phyloP scores from a whole-genome alignment of 2,329 filamentous ascomycete species.

The Diaporthe citri region DNA sequence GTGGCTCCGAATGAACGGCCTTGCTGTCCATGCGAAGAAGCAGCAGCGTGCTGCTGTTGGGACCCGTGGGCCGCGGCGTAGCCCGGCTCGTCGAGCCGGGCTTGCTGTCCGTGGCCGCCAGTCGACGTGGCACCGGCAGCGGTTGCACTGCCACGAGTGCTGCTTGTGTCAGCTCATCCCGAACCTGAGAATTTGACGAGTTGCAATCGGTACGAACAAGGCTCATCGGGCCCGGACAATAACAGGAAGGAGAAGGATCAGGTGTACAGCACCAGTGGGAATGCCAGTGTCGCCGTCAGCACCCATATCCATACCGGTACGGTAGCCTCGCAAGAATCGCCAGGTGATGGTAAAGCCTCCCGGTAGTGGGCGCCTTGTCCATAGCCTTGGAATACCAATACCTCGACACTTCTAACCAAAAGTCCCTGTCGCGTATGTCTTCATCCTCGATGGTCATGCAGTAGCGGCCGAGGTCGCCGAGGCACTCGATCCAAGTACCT shows the following conservation, averaged over 20 bases:
- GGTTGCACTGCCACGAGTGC: neutral
- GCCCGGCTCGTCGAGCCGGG: too few relatives aligned
- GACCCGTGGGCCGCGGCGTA: neutral
- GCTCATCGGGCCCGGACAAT: neutral
- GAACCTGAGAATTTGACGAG: too few relatives aligned
- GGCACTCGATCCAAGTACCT: slow-evolving; percentile 91
- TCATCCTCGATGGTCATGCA: slow-evolving; percentile 93
- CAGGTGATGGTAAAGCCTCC: slow-evolving; percentile 88
- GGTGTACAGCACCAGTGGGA: neutral
- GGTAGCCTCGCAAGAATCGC: slow-evolving; percentile 78
- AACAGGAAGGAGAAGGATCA: neutral
- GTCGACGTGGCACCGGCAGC: neutral
- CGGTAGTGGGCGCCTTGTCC: slow-evolving; percentile 79
- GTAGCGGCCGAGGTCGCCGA: slow-evolving; percentile 84
- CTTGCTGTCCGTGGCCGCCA: neutral
- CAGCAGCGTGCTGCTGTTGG: neutral
- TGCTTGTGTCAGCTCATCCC: neutral
- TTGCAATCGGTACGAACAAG: neutral
- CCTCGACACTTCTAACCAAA: slow-evolving; percentile 83
- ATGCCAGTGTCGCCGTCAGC: neutral
- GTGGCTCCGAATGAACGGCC: too few relatives aligned
- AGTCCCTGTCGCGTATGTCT: slow-evolving; percentile 79
- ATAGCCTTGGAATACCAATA: slow-evolving; percentile 90
- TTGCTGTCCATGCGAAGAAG: neutral
- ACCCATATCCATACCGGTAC: neutral